These are phyloP conservation scores for Henckelia pumila DNA, from an alignment of 257 asterid genomes.

Conservation along the genomic window DNA sequence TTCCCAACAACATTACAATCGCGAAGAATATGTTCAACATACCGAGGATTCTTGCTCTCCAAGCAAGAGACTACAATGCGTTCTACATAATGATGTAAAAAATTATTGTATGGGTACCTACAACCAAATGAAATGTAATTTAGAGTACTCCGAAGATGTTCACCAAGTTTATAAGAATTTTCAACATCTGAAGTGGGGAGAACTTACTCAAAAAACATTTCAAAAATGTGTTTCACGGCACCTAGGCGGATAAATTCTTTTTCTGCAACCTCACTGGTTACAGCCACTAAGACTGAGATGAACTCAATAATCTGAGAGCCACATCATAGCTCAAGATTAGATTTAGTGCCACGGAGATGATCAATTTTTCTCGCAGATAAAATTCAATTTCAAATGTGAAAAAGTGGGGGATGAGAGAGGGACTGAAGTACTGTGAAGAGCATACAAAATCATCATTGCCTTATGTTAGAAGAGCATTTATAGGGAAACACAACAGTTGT, in stretches of 20 bases:
- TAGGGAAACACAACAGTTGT: not conserved
- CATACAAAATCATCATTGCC: not conserved
- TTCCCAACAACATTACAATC: slow-evolving; percentile 72
- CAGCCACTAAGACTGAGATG: slow-evolving; percentile 78
- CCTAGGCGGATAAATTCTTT: slow-evolving; percentile 74
- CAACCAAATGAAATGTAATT: slow-evolving; percentile 17
- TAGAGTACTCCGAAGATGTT: slow-evolving; percentile 25
- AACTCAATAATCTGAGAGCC: slow-evolving; percentile 80
- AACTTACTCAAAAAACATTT: slow-evolving; percentile 77
- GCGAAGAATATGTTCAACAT: slow-evolving; percentile 68
- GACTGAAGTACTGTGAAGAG: not conserved
- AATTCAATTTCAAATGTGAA: not conserved
- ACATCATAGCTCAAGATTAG: slow-evolving; percentile 29
- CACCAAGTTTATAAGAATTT: slow-evolving; percentile 12
- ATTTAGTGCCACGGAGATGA: slow-evolving; percentile 22
- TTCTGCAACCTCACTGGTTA: slow-evolving; percentile 75
- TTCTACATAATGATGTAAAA: slow-evolving; percentile 83
- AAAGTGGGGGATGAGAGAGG: not conserved
- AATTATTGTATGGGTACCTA: slow-evolving; percentile 88
- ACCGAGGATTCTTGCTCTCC: slow-evolving; percentile 65
- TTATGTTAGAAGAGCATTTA: not conserved
- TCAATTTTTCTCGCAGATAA: not conserved
- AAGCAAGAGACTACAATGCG: slow-evolving; percentile 64
- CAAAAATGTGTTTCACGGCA: slow-evolving; percentile 58
- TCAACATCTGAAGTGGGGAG: slow-evolving; percentile 1